Conservation (phyloP, 306 rosid species). For the Albizia julibrissin region DNA sequence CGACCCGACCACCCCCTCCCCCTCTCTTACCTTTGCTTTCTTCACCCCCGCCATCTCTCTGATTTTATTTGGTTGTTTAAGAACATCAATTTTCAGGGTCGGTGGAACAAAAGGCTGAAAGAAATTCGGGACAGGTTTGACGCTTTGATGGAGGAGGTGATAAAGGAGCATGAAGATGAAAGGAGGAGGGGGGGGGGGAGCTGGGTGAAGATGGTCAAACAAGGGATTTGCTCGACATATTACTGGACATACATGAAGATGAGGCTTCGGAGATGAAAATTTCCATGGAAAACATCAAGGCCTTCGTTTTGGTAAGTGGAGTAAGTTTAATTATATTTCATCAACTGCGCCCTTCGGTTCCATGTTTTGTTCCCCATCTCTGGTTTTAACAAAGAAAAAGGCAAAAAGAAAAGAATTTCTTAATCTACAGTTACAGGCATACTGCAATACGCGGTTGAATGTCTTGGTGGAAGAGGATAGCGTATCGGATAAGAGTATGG, state of each 20-base stretch:
- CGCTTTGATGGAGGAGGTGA: conserved; percentile 47
- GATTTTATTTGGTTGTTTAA: conserved; percentile 51
- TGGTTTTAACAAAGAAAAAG: too few relatives aligned
- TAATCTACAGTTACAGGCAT: too few relatives aligned
- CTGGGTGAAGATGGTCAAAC: conserved; percentile 3
- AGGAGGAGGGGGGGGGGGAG: conserved; percentile 23
- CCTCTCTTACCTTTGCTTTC: too few relatives aligned
- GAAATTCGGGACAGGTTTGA: conserved; percentile 40
- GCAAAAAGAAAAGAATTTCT: too few relatives aligned
- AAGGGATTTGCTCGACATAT: conserved; percentile 53
- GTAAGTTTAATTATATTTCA: too few relatives aligned
- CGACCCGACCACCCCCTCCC: too few relatives aligned
- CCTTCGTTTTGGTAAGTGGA: conserved; percentile 56
- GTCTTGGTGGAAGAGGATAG: too few relatives aligned
- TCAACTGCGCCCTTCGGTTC: too few relatives aligned
- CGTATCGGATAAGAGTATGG: too few relatives aligned
- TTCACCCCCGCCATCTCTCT: too few relatives aligned
- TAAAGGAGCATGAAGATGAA: conserved; percentile 46
- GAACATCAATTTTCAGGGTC: conserved; percentile 44
- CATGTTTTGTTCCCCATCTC: too few relatives aligned
- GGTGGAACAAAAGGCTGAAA: conserved; percentile 30
- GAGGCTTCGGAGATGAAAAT: conserved; percentile 46
- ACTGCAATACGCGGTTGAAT: too few relatives aligned
- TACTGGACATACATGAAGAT: conserved; percentile 49
- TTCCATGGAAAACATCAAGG: conserved; percentile 57